A percentile compares a stretch with the other conserved stretches of the same genome.
Evolutionary conservation across 1,284 basidiomycete species (phyloP).

Genomic region (Peniophora sp.): DNA sequence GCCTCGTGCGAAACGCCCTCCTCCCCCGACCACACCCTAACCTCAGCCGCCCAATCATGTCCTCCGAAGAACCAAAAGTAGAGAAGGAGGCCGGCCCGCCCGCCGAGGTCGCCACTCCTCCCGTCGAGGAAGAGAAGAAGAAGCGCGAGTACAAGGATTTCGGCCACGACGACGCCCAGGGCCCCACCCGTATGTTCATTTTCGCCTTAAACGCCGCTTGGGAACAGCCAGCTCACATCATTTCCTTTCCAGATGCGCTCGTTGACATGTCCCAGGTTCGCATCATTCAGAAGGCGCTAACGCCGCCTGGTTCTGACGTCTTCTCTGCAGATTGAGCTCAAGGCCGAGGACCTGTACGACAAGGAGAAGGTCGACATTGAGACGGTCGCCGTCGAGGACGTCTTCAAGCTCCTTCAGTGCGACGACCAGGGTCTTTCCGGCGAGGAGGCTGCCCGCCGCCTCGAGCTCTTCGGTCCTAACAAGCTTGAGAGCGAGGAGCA

Average conservation of each 20-base stretch:
- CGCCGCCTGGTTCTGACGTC: not conserved
- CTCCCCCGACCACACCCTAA: too few relatives aligned
- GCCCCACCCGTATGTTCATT: constrained; percentile 52
- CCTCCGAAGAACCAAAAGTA: constrained; percentile 4
- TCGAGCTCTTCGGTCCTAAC: constrained; percentile 95
- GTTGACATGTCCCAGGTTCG: constrained; percentile 79
- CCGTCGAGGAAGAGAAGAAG: constrained; percentile 39
- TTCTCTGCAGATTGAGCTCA: constrained; percentile 74
- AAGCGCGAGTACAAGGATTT: constrained; percentile 93
- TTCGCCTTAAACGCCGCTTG: constrained; percentile 6
- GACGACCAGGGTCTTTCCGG: constrained; percentile 71
- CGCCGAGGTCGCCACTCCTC: constrained; percentile 4
- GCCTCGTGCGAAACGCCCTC: too few relatives aligned
- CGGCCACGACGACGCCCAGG: constrained; percentile 66
- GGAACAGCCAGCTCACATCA: constrained; percentile 8
- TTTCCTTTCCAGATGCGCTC: constrained; percentile 53
- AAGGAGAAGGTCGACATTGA: constrained; percentile 99
- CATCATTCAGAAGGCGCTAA: constrained; percentile 7
- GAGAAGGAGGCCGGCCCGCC: constrained; percentile 15
- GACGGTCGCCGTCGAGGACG: constrained; percentile 94
- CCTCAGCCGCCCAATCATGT: not conserved
- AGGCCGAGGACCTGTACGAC: constrained; percentile 92
- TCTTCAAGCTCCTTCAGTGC: constrained; percentile 93
- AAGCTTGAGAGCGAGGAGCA: constrained; percentile 89
- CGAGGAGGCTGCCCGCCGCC: constrained; percentile 77